These are phyloP conservation scores for Yamadazyma sp. DNA, from an alignment of 1,139 yeast genomes.

Conservation along the genomic window DNA sequence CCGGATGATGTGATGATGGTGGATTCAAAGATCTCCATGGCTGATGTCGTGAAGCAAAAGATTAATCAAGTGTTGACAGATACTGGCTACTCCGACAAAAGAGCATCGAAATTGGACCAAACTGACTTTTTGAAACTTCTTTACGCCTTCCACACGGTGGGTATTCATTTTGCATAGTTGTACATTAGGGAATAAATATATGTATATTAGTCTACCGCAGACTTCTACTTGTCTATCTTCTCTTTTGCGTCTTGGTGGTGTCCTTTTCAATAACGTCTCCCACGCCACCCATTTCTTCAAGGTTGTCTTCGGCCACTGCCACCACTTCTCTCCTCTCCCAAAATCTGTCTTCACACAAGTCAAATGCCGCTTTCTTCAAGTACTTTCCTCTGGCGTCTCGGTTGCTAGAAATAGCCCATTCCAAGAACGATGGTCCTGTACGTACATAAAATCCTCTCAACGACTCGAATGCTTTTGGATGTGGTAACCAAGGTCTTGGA, in stretches of 20 bases:
- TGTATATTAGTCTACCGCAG: conserved; percentile 1
- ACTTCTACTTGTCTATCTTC: conserved; percentile 45
- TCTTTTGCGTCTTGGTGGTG: conserved; percentile 43
- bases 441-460: conserved; percentile 82
- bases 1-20: conserved; percentile 52
- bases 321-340: conserved; percentile 98
- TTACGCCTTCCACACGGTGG: conserved; percentile 95
- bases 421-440: conserved; percentile 81
- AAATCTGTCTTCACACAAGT: conserved; percentile 91
- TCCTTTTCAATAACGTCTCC: conserved; percentile 88
- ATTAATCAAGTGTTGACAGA: conserved; percentile 67
- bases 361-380: conserved; percentile 85
- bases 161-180: conserved; percentile 85
- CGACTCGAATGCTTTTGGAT: conserved; percentile 92
- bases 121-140: conserved; percentile 85
- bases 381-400: conserved; percentile 89
- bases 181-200: conserved; percentile 1
- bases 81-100: conserved; percentile 78
- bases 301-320: conserved; percentile 80
- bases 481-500: conserved; percentile 94
- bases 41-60: conserved; percentile 53
- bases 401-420: conserved; percentile 88
- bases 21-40: conserved; percentile 46
- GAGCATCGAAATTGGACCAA: conserved; percentile 94
- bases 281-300: conserved; percentile 90